Evolutionary conservation across 805 yeast genomes (phyloP), one percentile per base, ranked within the genome.

Genomic region (Wickerhamomyces sydowiorum): DNA sequence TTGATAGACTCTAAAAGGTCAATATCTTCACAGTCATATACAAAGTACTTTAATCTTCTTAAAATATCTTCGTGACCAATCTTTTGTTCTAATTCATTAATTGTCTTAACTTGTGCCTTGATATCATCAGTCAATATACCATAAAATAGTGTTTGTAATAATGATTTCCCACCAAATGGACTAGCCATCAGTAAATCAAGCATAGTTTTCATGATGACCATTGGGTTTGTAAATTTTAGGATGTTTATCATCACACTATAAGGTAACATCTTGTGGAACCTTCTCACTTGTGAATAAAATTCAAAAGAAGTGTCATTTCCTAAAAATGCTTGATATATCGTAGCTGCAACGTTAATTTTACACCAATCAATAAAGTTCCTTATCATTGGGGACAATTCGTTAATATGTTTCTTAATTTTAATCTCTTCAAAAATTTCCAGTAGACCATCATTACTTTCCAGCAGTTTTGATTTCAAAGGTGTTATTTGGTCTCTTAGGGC

Each of bases 291-390:
- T 12, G 75, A 71, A 52, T 83, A 80, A 51, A 86, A 67, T 51
- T 87, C 96, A 45, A 80, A 77, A 1, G 96, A 80, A 47, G 78
- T 78, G 58, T 91, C 98, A 40, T 78, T 82, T 1, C 91, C 93
- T 20, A 91, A 67, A 51, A 89, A 83, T 30, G 84, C 52, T 49
- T 86, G 88, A 61, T 86, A 90, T 3, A 91, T 64, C 0, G 96
- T 82, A 0, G 96, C 85, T 0, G 97, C 87, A 8, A 87, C 62
- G 57, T 89, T 91, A 10, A 91, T 75, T 46, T 88, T 79, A 46
- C 83, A 76, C 87, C 96, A 83, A 51, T 86, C 88, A 33, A 87
- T 69, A 49, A 90, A 81, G 37, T 86, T 75, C 48, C 72, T 70
- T 35, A 89, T 67, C 30, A 85, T 69, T 2, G 85, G 83, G 6